These are phyloP conservation scores for Scortechinia acanthostroma DNA, from an alignment of 2,329 filamentous ascomycete species.

Conservation along the genomic window DNA sequence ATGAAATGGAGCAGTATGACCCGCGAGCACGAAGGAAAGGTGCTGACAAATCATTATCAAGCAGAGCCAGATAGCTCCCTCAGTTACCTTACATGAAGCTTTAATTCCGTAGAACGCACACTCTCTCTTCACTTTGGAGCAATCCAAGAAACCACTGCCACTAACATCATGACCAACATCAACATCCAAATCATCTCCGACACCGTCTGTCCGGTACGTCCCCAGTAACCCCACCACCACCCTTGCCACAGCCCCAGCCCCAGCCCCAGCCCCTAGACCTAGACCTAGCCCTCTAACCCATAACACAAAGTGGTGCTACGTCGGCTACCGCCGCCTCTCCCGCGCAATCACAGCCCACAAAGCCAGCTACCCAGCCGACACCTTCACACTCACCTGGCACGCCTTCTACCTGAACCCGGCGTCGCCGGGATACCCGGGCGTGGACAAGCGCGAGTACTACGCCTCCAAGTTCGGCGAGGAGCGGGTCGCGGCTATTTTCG, in stretches of 20 bases:
- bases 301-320: slow-evolving; percentile 41
- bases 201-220: slow-evolving; percentile 45
- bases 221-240: slow-evolving; percentile 23
- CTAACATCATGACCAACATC: slow-evolving; percentile 53
- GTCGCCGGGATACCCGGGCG: slow-evolving; percentile 30
- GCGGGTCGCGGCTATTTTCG: slow-evolving; percentile 42
- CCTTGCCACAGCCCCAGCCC: background rate
- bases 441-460: slow-evolving; percentile 48
- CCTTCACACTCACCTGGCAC: slow-evolving; percentile 55
- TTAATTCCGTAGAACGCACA: too few species aligned
- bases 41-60: too few species aligned
- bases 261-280: too few species aligned
- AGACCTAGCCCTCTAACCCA: slow-evolving; percentile 4
- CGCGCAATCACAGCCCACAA: slow-evolving; percentile 50
- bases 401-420: slow-evolving; percentile 62
- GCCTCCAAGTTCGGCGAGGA: slow-evolving; percentile 56
- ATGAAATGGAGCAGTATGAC: too few species aligned
- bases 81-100: too few species aligned
- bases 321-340: slow-evolving; percentile 57
- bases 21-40: too few species aligned
- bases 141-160: too few species aligned
- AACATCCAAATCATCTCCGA: slow-evolving; percentile 59
- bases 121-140: too few species aligned
- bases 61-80: too few species aligned
- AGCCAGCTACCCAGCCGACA: slow-evolving; percentile 43